Base-by-base conservation (phyloP, 164 flowering plant genomes). In the Aristolochia californica region DNA sequence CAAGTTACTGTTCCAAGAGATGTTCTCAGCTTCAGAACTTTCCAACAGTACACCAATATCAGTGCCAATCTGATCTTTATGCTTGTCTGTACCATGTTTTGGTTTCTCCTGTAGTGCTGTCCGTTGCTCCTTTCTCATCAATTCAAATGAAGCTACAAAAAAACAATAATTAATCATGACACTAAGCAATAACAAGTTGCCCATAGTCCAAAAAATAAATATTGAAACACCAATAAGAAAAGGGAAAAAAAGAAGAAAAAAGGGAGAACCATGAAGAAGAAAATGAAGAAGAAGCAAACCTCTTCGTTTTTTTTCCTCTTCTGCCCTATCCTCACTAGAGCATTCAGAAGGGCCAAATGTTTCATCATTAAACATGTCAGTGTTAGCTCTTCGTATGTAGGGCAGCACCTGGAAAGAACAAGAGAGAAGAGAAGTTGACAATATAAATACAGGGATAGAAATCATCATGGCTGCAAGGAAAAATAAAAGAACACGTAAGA, bases 291-390 rank as follows among this genome's bases (percentile, higher is more conserved):
- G 45, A 57, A 12, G 22, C 16, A 7, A 68, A 93, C 99, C 99
- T 84, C 97, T 85, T 74, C 99, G 82, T 68, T 78, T 85, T 64
- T 74, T 83, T 71, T 94, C 99, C 73, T 90, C 97, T 73, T 90
- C 95, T 60, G 75, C 96, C 70, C 83, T 83, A 74, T 94, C 99
- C 72, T 90, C 76, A 78, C 80, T 86, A 20, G 90, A 75, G 56
- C 45, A 60, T 49, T 94, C 99, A 53, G 73, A 61, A 58, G 95
- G 84, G 66, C 99, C 99, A 82, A 94, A 94, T 58, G 99, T 94
- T 72, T 94, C 99, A 71, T 90, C 88, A 75, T 94, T 84, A 51
- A 25, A 62, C 13, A 77, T 66, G 70, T 89, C 96, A 45, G 68
- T 71, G 47, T 70, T 63, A n/a, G 81, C 88, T 63, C 80, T 68